phyloP scores from a whole-genome alignment of 2,329 filamentous ascomycete genomes.

The Ophiocordyceps unilateralis region DNA sequence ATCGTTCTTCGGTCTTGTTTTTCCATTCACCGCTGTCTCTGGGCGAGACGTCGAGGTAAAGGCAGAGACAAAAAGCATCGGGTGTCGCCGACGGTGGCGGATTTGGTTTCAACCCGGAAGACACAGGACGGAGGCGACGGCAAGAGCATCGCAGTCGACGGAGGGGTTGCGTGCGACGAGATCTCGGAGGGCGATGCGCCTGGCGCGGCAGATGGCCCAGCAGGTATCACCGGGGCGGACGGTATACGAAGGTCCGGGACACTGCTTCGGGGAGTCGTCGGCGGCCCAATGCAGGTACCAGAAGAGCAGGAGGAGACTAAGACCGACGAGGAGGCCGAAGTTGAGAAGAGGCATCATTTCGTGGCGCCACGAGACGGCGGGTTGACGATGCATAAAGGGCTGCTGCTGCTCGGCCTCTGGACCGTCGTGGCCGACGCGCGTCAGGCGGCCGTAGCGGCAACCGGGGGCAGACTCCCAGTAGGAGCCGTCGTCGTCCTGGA shows the following conservation, averaged over 20 bases:
- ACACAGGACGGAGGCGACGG: constrained; percentile 25
- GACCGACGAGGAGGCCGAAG: constrained; percentile 35
- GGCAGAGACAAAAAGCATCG: too few relatives aligned
- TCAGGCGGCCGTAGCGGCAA: constrained; percentile 28
- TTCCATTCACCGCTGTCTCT: too few relatives aligned
- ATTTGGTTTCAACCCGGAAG: constrained; percentile 16
- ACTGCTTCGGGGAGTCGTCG: constrained; percentile 9
- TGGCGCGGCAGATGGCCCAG: constrained; percentile 29
- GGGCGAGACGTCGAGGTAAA: too few relatives aligned
- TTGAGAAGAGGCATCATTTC: constrained; percentile 39
- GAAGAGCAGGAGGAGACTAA: constrained; percentile 31
- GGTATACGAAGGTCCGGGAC: constrained; percentile 17
- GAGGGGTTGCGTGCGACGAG: constrained; percentile 26
- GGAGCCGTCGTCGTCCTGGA: constrained; percentile 28
- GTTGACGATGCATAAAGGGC: constrained; percentile 1
- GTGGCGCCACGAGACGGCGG: constrained; percentile 28
- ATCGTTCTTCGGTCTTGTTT: too few relatives aligned
- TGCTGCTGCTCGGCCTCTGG: constrained; percentile 9
- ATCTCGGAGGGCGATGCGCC: constrained; percentile 25
- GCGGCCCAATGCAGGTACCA: constrained; percentile 25
- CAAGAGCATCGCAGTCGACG: constrained; percentile 29
- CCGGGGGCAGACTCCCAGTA: constrained; percentile 33
- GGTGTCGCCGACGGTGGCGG: background rate
- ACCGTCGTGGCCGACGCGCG: constrained; percentile 16
- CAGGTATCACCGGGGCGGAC: constrained; percentile 32